Evolutionary conservation across 192 early-diverging fungal species (phyloP), one percentile per base, ranked within the genome.

Genomic region (Coemansia sp.): DNA sequence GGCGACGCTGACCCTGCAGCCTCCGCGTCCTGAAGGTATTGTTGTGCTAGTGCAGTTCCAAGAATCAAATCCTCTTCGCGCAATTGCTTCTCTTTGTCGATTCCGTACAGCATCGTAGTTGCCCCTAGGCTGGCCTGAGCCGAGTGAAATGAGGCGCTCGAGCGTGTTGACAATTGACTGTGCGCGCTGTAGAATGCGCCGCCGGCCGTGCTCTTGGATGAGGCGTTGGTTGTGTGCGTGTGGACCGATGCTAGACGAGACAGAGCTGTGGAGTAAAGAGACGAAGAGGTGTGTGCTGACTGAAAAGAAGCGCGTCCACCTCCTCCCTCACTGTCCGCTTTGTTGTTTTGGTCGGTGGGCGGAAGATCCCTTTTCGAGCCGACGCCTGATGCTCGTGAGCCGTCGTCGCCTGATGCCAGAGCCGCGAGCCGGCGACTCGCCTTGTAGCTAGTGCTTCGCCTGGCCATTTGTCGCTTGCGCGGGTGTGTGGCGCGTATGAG

Each of bases 1-100:
- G 73, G 63, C 33, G 66, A 56, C 8, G 58, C 51, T 14, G 67
- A 68, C 18, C 73, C 73, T 4, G 67, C 57, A 10, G 67, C 63
- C 52, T 77, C 67, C 4, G 73, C 67, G 13, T 69, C 67, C 35
- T 70, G 27, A 23, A 77, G 58, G 27, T 77, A 77, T 22, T 70
- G 73, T 22, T 52, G 36, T 13, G 73, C 66, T 51, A 77, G 50
- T 1, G 73, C 67, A 11, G 62, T 50, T 23, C 54, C 58, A 33
- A 77, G 40, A 13, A 58, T 67, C 34, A 47, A 56, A 13, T 56
- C 15, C 3, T 59, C 57, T 22, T 33, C 30, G 25, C 23, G 17
- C 13, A 40, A 22, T 30, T 59, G 37, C 30, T 38, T 47, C 26
- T n/a, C n/a, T n/a, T n/a, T n/a, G n/a, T n/a, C n/a, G n/a, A n/a